Evolutionary conservation across 129 eudicot genomes (phyloP).

Genomic region (Daucus carota): DNA sequence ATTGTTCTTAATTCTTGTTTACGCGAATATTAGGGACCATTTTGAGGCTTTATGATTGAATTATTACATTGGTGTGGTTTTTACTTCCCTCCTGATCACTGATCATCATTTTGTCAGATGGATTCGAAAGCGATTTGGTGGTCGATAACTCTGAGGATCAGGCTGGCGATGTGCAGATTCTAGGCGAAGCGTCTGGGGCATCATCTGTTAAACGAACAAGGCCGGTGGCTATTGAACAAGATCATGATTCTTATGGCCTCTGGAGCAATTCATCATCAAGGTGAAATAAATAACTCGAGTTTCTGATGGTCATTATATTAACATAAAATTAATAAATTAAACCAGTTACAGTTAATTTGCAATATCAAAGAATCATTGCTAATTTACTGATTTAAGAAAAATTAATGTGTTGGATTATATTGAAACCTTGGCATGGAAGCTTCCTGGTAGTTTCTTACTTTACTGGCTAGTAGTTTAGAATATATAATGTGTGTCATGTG

Average conservation of each 20-base stretch:
- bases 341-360: too few relatives aligned
- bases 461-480: background rate
- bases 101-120: conserved; percentile 26
- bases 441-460: conserved; percentile 2
- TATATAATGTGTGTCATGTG: background rate
- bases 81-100: background rate
- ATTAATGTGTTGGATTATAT: background rate
- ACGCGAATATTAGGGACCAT: background rate
- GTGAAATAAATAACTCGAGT: conserved; percentile 22
- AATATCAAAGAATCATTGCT: too few relatives aligned
- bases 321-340: too few relatives aligned
- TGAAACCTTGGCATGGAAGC: background rate
- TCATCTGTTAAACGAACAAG: conserved; percentile 28
- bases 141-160: conserved; percentile 63
- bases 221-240: conserved; percentile 24
- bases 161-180: conserved; percentile 36
- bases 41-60: background rate
- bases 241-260: conserved; percentile 42
- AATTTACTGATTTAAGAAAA: background rate
- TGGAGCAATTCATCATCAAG: conserved; percentile 93
- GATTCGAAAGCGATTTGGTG: conserved; percentile 56
- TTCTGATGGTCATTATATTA: too few relatives aligned
- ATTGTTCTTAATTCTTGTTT: background rate
- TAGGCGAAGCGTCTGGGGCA: conserved; percentile 22
- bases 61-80: background rate